Evolutionary conservation across 345 rosid species (phyloP).

Genomic region (Balakata baccata): DNA sequence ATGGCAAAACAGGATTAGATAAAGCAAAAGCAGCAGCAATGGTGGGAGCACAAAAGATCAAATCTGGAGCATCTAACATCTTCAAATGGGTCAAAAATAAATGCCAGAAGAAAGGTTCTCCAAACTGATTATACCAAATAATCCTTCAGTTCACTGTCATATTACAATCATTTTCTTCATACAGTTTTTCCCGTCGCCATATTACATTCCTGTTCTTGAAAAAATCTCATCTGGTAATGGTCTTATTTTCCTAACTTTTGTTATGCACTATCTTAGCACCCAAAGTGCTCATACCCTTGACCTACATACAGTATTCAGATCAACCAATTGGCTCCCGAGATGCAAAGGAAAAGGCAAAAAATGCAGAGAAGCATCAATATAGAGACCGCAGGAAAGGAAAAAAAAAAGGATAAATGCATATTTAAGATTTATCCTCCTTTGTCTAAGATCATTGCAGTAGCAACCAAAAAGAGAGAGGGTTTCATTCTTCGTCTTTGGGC

Average conservation of each 20-base stretch:
- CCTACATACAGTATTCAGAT: no score
- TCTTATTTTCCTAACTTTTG: background rate
- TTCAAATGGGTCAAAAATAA: conserved; percentile 62
- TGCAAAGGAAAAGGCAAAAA: no score
- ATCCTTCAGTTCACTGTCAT: background rate
- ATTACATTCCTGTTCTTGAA: no score
- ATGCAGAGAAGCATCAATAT: background rate
- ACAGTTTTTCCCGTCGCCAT: background rate
- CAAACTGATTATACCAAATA: background rate
- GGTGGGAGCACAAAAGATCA: conserved; percentile 38
- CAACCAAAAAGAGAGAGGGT: no score
- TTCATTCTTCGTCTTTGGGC: background rate
- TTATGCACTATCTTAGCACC: background rate
- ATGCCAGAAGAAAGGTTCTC: conserved; percentile 40
- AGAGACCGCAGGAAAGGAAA: background rate
- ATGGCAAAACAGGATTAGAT: conserved; percentile 35
- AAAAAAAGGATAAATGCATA: background rate
- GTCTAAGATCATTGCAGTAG: background rate
- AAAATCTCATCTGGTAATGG: background rate
- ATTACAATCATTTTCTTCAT: background rate
- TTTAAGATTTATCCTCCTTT: background rate
- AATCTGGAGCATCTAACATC: conserved; percentile 35
- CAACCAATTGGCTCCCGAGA: no score
- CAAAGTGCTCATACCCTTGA: no score
- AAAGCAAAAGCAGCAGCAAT: conserved; percentile 40